These are phyloP conservation scores for Tarenaya hassleriana DNA, from an alignment of 345 rosid species.

Conservation along the genomic window DNA sequence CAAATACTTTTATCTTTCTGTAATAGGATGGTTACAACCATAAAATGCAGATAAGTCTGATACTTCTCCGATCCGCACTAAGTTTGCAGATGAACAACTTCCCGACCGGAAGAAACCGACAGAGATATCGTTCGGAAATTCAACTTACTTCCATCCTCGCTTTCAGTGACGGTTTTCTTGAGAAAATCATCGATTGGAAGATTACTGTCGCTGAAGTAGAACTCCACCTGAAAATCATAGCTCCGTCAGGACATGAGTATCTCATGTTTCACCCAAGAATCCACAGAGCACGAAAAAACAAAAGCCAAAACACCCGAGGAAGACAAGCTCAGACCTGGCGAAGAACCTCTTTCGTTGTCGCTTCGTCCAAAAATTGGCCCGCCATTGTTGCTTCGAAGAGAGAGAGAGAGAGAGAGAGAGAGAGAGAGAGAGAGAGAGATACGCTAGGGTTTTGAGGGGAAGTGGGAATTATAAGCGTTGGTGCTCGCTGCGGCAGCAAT, in stretches of 20 bases:
- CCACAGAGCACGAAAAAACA: background rate
- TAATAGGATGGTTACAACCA: slow-evolving; percentile 18
- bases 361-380: slow-evolving; percentile 52
- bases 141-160: slow-evolving; percentile 69
- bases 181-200: slow-evolving; percentile 77
- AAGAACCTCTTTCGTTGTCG: slow-evolving; percentile 55
- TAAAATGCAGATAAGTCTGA: too few species aligned
- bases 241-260: background rate
- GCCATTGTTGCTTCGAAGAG: slow-evolving; percentile 40
- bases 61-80: too few species aligned
- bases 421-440: background rate
- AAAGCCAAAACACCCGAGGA: background rate
- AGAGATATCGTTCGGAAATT: background rate
- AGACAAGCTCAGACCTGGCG: slow-evolving; percentile 49
- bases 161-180: slow-evolving; percentile 49
- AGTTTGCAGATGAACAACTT: too few species aligned
- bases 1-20: too few species aligned
- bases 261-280: background rate
- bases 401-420: background rate
- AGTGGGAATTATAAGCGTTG: background rate
- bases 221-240: slow-evolving; percentile 60
- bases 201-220: slow-evolving; percentile 93
- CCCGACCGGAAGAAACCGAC: background rate
- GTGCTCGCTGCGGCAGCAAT: background rate
- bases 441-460: slow-evolving; percentile 26